A percentile compares a stretch with the other conserved stretches of the same genome.
Conservation (phyloP, 495 filamentous ascomycete species). For the Aspergillus ellipticus region DNA sequence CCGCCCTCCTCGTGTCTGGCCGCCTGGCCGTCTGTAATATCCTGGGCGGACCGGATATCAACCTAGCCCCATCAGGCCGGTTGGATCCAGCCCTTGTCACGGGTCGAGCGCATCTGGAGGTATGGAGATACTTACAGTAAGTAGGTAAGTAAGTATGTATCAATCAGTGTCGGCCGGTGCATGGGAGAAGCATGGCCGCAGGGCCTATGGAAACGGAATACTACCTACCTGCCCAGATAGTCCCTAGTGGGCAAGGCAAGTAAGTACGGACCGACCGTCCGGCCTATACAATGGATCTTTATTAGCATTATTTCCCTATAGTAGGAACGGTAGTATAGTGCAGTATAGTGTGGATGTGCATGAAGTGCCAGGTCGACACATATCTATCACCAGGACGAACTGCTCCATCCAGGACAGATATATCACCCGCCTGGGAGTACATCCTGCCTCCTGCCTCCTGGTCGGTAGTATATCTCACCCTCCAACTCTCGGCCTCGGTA, state of each 20-base stretch:
- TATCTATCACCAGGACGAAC: too few species aligned
- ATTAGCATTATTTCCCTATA: too few species aligned
- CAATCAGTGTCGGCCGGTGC: neutral
- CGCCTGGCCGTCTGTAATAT: neutral
- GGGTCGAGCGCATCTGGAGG: neutral
- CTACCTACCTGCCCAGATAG: neutral
- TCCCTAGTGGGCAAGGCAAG: neutral
- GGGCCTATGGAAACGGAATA: neutral
- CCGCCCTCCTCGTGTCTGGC: slow-evolving; percentile 7
- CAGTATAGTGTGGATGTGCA: too few species aligned
- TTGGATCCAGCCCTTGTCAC: slow-evolving; percentile 12
- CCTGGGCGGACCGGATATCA: neutral
- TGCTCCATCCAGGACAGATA: too few species aligned
- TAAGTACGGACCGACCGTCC: neutral
- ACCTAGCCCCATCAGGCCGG: neutral
- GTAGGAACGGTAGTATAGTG: neutral
- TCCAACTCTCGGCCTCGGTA: too few species aligned
- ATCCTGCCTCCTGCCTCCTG: too few species aligned
- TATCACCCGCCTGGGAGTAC: too few species aligned
- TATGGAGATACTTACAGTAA: too few species aligned
- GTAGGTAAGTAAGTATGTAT: neutral
- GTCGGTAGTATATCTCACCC: too few species aligned
- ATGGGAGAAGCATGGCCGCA: too few species aligned
- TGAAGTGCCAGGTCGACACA: too few species aligned
- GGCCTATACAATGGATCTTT: neutral